A percentile compares a stretch with the other conserved stretches of the same genome.
These are phyloP conservation scores for Dactylellina sp. DNA, from an alignment of 2,329 filamentous ascomycete species.

Conservation along the genomic window DNA sequence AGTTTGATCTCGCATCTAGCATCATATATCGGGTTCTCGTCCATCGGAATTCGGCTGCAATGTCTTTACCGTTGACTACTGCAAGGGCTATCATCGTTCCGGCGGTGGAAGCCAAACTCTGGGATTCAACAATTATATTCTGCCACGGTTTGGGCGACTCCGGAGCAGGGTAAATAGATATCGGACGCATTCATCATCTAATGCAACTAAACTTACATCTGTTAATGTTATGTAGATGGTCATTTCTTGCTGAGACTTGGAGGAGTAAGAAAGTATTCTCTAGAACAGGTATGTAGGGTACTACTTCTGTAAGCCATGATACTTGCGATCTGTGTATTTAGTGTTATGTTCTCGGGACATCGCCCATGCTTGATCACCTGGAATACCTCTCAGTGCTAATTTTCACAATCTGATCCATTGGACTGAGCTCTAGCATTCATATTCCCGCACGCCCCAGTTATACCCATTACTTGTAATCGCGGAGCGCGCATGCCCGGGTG, in stretches of 20 bases:
- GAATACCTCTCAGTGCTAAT: too few species aligned
- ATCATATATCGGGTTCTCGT: too few species aligned
- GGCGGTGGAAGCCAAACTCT: conserved; percentile 34
- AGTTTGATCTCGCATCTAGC: too few species aligned
- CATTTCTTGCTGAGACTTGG: conserved; percentile 68
- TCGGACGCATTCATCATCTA: neutral
- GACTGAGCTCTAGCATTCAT: conserved; percentile 77
- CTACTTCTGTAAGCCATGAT: too few species aligned
- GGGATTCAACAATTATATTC: conserved; percentile 77
- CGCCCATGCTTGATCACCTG: too few species aligned
- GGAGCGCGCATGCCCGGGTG: conserved; percentile 49
- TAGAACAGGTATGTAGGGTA: conserved; percentile 38
- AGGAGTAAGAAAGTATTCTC: conserved; percentile 36
- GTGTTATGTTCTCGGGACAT: too few species aligned
- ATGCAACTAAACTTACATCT: neutral
- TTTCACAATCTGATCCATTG: conserved; percentile 65
- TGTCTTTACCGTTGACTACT: conserved; percentile 26
- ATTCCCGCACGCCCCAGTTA: conserved; percentile 87
- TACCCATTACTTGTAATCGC: conserved; percentile 79
- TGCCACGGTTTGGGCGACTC: conserved; percentile 90
- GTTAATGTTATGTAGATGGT: conserved; percentile 12
- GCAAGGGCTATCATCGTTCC: conserved; percentile 33
- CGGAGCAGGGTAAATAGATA: conserved; percentile 74
- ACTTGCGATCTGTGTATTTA: too few species aligned
- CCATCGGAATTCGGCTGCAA: neutral